Base-by-base conservation (phyloP, 192 early-diverging fungal genomes). In the Pecoramyces ruminantium region DNA sequence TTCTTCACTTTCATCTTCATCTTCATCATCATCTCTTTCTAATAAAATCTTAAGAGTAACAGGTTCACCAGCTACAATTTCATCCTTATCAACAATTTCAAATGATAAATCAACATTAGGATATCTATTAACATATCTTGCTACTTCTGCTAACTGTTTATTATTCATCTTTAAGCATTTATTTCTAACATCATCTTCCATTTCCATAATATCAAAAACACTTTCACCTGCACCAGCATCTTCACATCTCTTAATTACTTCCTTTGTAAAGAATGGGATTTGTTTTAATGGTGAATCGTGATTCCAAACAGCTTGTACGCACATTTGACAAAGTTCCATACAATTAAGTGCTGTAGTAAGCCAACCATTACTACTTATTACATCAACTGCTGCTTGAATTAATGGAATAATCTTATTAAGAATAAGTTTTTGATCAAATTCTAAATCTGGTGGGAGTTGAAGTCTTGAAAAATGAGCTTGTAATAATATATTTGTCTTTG, bases 281-380 rank as follows among this genome's bases (percentile, higher is more conserved):
- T 99, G 98, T 80, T 93, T 92, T 79, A 99, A 86, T 34, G 92
- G 92, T 38, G 96, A 94, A 79, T 97, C 95, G 21, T 90, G 88
- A 85, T 98, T 94, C 98, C 97, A 98, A 78, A 97, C 88, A 0
- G 96, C 96, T 86, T 99, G 98, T 21, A 99, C 96, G 38, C 86
- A 86, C 97, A 98, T 98, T 86, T 99, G 98, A 34, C 93, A 91
- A 85, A 99, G 83, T 84, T 99, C 98, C 98, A 99, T 99, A 18
- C 95, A 87, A 0, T 93, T 90, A 81, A 98, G 83, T 15, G 96
- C 96, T 4, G 96, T 95, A 13, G 89, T 88, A 81, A 98, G 86
- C 95, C 95, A 98, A 27, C 94, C 95, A 82, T 94, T 92, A 38
- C 93, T 93, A 78, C 95, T 94, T 78, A 97, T 92, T 29, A 98